Conservation (phyloP, 768 basidiomycete genomes). For the Boletus eberwhitei region DNA sequence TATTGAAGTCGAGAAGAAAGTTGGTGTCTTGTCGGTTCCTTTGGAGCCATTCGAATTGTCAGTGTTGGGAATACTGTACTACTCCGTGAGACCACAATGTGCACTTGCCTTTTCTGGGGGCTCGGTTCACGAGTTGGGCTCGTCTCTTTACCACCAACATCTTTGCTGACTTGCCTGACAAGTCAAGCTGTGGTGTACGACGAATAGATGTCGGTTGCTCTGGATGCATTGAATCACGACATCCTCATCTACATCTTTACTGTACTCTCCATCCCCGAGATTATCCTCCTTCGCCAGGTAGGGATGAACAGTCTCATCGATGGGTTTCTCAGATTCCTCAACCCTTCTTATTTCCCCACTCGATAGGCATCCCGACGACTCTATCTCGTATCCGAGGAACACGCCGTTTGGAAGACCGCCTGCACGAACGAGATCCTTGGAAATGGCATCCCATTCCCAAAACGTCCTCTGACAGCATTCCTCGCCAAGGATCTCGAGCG, state of each 20-base stretch:
- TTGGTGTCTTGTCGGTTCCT: constrained; percentile 68
- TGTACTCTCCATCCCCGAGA: constrained; percentile 37
- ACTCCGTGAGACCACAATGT: not conserved
- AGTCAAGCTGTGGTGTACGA: not conserved
- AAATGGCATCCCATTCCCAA: constrained; percentile 51
- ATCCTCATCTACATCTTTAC: constrained; percentile 36
- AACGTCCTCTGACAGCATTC: constrained; percentile 33
- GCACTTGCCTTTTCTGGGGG: constrained; percentile 20
- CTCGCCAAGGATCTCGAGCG: constrained; percentile 43
- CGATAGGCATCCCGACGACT: constrained; percentile 52
- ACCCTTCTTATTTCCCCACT: not conserved
- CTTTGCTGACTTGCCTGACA: not conserved
- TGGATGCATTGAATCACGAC: constrained; percentile 36
- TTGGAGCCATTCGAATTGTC: constrained; percentile 34
- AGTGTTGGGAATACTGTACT: not conserved
- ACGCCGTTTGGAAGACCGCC: constrained; percentile 56
- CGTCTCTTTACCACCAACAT: not conserved
- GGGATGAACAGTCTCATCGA: not conserved
- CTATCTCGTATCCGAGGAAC: constrained; percentile 40
- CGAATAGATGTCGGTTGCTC: constrained; percentile 15
- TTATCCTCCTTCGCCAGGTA: constrained; percentile 44
- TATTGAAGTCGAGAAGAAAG: constrained; percentile 70
- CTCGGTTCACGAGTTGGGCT: not conserved
- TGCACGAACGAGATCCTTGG: constrained; percentile 42
- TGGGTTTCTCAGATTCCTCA: not conserved